Conservation (phyloP, 2,329 filamentous ascomycete species). For the Cadophora gregata region DNA sequence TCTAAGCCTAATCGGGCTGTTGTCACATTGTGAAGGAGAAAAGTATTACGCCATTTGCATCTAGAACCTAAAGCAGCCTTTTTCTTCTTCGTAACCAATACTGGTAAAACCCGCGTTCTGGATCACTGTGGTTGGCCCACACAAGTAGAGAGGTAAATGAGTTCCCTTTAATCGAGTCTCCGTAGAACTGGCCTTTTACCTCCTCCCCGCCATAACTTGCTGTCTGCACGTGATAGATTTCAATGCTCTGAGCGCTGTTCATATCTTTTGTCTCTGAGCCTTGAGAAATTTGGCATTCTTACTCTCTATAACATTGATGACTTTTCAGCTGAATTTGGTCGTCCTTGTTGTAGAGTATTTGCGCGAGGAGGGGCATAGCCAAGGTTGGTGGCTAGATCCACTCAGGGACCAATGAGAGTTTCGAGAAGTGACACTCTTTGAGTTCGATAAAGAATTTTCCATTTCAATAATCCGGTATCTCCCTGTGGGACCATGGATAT, state of each 20-base stretch:
- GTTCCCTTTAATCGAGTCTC: slow-evolving; percentile 48
- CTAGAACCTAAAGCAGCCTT: slow-evolving; percentile 15
- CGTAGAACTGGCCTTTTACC: slow-evolving; percentile 51
- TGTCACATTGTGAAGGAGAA: not conserved
- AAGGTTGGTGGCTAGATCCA: slow-evolving; percentile 57
- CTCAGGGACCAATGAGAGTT: slow-evolving; percentile 56
- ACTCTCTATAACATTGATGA: slow-evolving; percentile 55
- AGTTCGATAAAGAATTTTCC: slow-evolving; percentile 54
- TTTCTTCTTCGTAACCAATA: slow-evolving; percentile 41
- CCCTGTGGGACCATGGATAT: slow-evolving; percentile 57
- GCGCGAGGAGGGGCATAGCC: slow-evolving; percentile 56
- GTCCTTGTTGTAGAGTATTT: slow-evolving; percentile 46
- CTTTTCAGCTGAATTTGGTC: slow-evolving; percentile 49
- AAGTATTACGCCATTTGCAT: not conserved
- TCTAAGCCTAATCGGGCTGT: not conserved
- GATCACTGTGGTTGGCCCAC: slow-evolving; percentile 57
- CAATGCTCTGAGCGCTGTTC: slow-evolving; percentile 49
- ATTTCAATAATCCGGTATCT: slow-evolving; percentile 55
- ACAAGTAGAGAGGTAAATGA: slow-evolving; percentile 56
- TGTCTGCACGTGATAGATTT: slow-evolving; percentile 54
- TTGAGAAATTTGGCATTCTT: slow-evolving; percentile 54
- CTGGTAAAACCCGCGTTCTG: slow-evolving; percentile 57
- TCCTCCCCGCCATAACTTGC: slow-evolving; percentile 53
- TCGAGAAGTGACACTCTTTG: slow-evolving; percentile 49
- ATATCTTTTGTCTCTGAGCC: slow-evolving; percentile 50